Evolutionary conservation across 371 early-diverging fungal genomes (phyloP).

Genomic region (Mucor racemosus): DNA sequence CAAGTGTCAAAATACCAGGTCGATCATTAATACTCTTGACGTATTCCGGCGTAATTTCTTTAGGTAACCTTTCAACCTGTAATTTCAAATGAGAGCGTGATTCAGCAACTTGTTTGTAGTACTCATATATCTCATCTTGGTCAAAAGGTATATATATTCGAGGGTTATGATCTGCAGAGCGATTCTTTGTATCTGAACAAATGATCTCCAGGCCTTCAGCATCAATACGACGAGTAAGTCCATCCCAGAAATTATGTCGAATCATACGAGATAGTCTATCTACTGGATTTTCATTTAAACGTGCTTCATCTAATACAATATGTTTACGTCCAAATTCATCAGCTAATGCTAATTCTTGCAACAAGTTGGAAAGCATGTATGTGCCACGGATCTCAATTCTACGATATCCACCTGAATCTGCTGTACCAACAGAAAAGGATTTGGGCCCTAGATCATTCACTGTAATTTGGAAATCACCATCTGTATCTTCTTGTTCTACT

Average conservation of each 20-base stretch:
- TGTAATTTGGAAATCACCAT: conserved; percentile 92
- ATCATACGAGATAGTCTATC: conserved; percentile 88
- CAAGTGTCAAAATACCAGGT: conserved; percentile 87
- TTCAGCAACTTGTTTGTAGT: conserved; percentile 70
- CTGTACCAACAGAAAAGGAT: conserved; percentile 79
- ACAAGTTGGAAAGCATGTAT: conserved; percentile 87
- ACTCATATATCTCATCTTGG: conserved; percentile 73
- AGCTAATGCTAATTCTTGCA: conserved; percentile 92
- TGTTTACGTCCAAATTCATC: conserved; percentile 78
- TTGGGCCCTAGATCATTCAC: conserved; percentile 92
- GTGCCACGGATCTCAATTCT: conserved; percentile 88
- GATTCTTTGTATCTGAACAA: conserved; percentile 88
- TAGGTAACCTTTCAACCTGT: conserved; percentile 79
- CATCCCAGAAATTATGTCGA: conserved; percentile 89
- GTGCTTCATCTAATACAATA: conserved; percentile 80
- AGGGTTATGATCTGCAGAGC: conserved; percentile 66
- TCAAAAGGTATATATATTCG: conserved; percentile 87
- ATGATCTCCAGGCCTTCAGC: conserved; percentile 86
- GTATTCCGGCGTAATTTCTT: conserved; percentile 83
- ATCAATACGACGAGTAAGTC: conserved; percentile 88
- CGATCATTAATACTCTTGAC: conserved; percentile 84
- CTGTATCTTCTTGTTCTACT: conserved; percentile 90
- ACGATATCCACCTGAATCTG: conserved; percentile 80
- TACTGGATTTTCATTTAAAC: conserved; percentile 90
- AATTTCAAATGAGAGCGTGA: conserved; percentile 70